Percentiles rank a stretch among this genome's conserved stretches.
These are phyloP conservation scores for Plantago elongata DNA, from an alignment of 257 asterid genomes.

Conservation along the genomic window DNA sequence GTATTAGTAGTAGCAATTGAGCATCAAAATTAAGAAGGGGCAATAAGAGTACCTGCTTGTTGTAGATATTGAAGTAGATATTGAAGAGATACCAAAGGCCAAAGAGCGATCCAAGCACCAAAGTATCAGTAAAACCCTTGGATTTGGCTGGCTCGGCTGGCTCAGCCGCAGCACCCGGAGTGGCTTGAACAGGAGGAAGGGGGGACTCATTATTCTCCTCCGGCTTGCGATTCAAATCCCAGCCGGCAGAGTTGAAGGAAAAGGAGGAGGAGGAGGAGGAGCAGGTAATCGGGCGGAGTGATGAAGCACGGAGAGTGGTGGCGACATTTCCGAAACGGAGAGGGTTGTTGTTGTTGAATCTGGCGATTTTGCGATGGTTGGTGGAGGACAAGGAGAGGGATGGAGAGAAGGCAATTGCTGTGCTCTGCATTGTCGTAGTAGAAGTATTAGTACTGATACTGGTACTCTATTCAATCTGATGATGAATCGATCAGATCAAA, in stretches of 20 bases:
- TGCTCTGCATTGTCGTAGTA: slow-evolving; percentile 51
- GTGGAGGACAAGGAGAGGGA: slow-evolving; percentile 33
- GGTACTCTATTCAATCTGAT: too few species aligned
- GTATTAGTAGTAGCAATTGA: too few species aligned
- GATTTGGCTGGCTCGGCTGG: slow-evolving; percentile 47
- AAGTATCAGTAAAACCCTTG: slow-evolving; percentile 39
- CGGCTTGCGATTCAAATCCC: slow-evolving; percentile 45
- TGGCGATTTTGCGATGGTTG: slow-evolving; percentile 27
- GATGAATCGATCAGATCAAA: slow-evolving; percentile 21
- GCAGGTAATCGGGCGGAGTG: slow-evolving; percentile 29
- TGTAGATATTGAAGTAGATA: slow-evolving; percentile 92
- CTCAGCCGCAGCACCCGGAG: slow-evolving; percentile 50
- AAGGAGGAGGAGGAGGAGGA: slow-evolving; percentile 52
- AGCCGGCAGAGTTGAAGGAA: slow-evolving; percentile 32
- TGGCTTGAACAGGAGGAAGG: slow-evolving; percentile 41
- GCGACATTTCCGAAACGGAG: slow-evolving; percentile 26
- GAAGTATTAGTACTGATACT: not conserved
- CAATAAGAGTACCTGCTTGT: slow-evolving; percentile 58
- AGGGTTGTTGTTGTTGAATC: slow-evolving; percentile 11
- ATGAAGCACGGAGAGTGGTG: slow-evolving; percentile 1
- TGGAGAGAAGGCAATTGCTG: slow-evolving; percentile 66
- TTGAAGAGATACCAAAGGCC: slow-evolving; percentile 93
- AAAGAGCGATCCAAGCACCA: slow-evolving; percentile 75
- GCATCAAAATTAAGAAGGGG: too few species aligned
- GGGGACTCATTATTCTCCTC: slow-evolving; percentile 33